Evolutionary conservation across 164 flowering plant genomes (phyloP).

Genomic region (Brasenia schreberi): DNA sequence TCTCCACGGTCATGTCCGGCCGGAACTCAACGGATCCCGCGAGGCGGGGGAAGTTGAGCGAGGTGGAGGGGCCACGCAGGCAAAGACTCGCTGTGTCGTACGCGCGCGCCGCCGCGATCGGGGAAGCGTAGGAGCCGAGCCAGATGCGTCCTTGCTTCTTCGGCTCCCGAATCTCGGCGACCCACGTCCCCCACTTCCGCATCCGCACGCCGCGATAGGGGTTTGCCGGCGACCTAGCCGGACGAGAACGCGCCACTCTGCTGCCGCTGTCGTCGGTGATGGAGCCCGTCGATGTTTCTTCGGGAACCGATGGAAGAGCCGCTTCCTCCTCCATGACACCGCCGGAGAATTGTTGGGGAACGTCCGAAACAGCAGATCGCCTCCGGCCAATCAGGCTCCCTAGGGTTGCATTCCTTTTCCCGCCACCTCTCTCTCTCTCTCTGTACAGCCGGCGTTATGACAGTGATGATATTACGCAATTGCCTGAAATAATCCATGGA

Average conservation of each 20-base stretch:
- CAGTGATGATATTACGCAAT: not conserved
- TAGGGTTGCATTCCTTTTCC: not conserved
- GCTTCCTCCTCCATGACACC: not conserved
- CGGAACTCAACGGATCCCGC: not conserved
- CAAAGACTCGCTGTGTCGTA: not conserved
- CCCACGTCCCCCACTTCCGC: not conserved
- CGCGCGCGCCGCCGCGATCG: not conserved
- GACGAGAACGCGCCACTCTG: not conserved
- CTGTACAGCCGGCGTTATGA: not conserved
- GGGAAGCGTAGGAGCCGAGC: not conserved
- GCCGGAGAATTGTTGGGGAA: not conserved
- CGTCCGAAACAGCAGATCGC: not conserved
- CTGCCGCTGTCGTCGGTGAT: not conserved
- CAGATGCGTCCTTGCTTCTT: not conserved
- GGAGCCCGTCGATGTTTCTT: not conserved
- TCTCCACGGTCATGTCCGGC: not conserved
- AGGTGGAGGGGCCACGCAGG: not conserved
- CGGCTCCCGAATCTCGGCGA: not conserved
- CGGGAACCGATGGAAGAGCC: not conserved
- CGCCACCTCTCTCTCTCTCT: not conserved
- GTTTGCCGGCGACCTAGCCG: not conserved
- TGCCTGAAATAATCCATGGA: not conserved
- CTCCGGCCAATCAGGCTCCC: not conserved
- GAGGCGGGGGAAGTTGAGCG: not conserved
- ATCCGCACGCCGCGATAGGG: not conserved